Evolutionary conservation across 495 filamentous ascomycete species (phyloP).

Genomic region (Filosporella fistucella): DNA sequence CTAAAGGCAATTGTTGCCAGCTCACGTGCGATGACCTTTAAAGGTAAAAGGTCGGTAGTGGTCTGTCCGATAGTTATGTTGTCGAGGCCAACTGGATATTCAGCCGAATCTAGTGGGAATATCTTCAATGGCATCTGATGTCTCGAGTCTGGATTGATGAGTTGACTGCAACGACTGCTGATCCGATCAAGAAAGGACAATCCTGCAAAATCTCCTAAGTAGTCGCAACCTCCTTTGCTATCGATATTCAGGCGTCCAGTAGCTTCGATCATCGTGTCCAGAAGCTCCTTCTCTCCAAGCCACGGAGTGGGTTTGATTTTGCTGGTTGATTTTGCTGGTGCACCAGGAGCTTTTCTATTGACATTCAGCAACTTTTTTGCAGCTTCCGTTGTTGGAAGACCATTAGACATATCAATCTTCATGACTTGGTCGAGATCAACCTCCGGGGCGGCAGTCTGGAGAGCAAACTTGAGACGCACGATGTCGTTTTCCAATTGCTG

Average conservation of each 20-base stretch:
- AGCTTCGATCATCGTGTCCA: slow-evolving; percentile 73
- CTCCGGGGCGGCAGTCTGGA: neutral
- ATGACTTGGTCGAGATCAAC: neutral
- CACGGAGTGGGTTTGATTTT: slow-evolving; percentile 13
- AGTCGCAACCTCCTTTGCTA: slow-evolving; percentile 66
- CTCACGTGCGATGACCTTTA: slow-evolving; percentile 47
- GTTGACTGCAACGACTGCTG: slow-evolving; percentile 58
- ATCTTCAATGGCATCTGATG: slow-evolving; percentile 15
- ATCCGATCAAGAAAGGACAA: slow-evolving; percentile 62
- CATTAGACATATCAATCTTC: neutral
- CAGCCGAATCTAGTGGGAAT: slow-evolving; percentile 46
- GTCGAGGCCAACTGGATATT: slow-evolving; percentile 36
- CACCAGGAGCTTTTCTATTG: neutral
- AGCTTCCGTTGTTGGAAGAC: neutral
- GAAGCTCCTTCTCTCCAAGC: slow-evolving; percentile 39
- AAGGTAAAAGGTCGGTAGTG: slow-evolving; percentile 48
- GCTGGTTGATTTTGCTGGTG: neutral
- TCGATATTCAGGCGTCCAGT: slow-evolving; percentile 68
- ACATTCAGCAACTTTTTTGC: neutral
- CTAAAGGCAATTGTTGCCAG: slow-evolving; percentile 60
- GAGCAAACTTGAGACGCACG: neutral
- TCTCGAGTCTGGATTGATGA: slow-evolving; percentile 30
- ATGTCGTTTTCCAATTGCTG: neutral
- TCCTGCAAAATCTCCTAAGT: slow-evolving; percentile 71
- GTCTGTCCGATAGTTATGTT: slow-evolving; percentile 31